Evolutionary conservation across 2,329 filamentous ascomycete species (phyloP), one percentile per base, ranked within the genome.

Genomic region (Nigrograna mackinnonii): DNA sequence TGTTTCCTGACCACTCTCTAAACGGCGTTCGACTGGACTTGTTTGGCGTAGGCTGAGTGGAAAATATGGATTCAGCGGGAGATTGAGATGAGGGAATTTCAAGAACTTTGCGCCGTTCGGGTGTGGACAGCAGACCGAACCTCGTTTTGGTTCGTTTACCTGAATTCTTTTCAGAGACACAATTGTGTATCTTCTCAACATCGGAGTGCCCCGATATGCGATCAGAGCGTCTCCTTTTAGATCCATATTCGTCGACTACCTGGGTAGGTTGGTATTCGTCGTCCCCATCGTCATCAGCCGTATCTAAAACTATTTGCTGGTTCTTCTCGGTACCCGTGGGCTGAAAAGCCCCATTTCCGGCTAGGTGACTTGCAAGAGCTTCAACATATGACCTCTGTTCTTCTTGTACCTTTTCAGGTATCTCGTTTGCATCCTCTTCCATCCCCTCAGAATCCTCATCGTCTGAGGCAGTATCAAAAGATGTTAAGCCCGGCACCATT

Each of bases 1-100:
- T 16, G 24, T 57, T 60, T 3, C 16, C 40, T 11, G 47, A 47
- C 5, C 53, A 42, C 22, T 50, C 39, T 31, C 50, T 47, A 19
- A 61, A 32, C 4, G 52, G 54, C 9, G 49, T 44, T 11, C 51
- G 50, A 12, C 39, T 18, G 5, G 34, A 34, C 22, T 54, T 60
- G 4, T 50, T 38, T 12, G 57, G 57, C 3, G 60, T 56, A 3
- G 42, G 18, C 14, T 62, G 61, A n/a, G 55, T 62, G 9, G 58
- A 64, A 1, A 66, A 34, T 1, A 55, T 49, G 3, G 62, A 61
- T 4, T 63, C 60, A 6, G 59, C 43, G 12, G 64, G 63, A 16
- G 64, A 67, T 34, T 67, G 64, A n/a, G 64, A 67, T 2, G 64
- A 67, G 9, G 58, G 54, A 34, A 67, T 66, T 37, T 61, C 61